Evolutionary conservation across 768 basidiomycete genomes (phyloP), one percentile per base, ranked within the genome.

Genomic region (Mycena floridula): DNA sequence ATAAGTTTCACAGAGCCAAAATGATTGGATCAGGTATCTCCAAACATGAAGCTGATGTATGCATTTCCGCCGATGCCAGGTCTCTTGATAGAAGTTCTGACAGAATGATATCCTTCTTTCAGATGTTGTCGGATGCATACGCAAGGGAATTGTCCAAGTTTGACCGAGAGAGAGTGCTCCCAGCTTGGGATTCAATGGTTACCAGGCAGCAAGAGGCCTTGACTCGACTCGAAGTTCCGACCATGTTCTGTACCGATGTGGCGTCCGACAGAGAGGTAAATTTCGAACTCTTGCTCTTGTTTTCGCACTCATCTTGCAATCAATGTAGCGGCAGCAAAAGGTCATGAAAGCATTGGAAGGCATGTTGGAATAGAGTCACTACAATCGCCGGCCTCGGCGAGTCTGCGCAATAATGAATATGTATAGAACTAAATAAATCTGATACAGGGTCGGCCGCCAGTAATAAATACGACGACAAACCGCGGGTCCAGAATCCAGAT

Each of bases 171-270:
- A 72, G 82, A 27, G 82, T 71, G 8, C 60, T 90, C 5, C 69
- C 79, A 3, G 83, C 85, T 7, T 92, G 88, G 86, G 88, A 88
- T 54, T 76, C 74, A 16, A 69, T 91, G n/a, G 60, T 82, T 16
- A 64, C 75, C 40, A 78, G 76, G 53, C 89, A 92, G 58, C 89
- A 92, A 61, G 56, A 65, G 0, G 64, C 74, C 13, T 66, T 92
- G 39, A 77, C 79, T 51, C 59, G 68, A 24, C 64, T 82, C 37
- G 67, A 72, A 30, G 75, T 91, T 12, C 89, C 89, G 13, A 70
- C 77, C 2, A 89, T 92, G 83, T 85, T 76, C 56, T 61, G 67
- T 11, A 80, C 83, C 3, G 61, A 55, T 36, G 68, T 70, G 36
- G 54, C 55, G 28, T 55, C 65, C 3, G 75, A 81, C 50, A 63